Percentiles rank a stretch among this genome's conserved stretches.
Evolutionary conservation across 2,329 filamentous ascomycete species (phyloP).

Genomic region (Emmonsia crescens): DNA sequence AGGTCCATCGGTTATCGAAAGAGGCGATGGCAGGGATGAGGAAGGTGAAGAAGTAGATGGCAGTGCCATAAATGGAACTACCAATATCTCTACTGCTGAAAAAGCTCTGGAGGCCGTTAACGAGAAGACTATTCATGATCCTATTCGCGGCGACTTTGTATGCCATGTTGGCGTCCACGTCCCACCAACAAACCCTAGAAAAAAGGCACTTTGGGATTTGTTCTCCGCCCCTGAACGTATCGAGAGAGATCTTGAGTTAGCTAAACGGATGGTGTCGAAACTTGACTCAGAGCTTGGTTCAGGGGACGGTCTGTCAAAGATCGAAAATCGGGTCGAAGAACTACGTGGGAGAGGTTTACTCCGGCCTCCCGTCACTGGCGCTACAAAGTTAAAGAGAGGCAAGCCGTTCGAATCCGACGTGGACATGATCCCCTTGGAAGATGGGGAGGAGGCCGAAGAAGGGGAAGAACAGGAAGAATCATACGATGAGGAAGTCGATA

Average conservation of each 20-base stretch:
- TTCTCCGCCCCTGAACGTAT: slow-evolving; percentile 92
- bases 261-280: slow-evolving; percentile 69
- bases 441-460: slow-evolving; percentile 61
- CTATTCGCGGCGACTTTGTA: slow-evolving; percentile 87
- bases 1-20: slow-evolving; percentile 52
- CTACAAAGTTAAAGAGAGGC: slow-evolving; percentile 43
- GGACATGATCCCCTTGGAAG: slow-evolving; percentile 43
- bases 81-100: slow-evolving; percentile 51
- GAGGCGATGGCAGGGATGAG: slow-evolving; percentile 62
- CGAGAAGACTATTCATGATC: slow-evolving; percentile 92
- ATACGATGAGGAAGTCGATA: slow-evolving; percentile 68
- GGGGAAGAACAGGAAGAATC: slow-evolving; percentile 66
- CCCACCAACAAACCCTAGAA: slow-evolving; percentile 71
- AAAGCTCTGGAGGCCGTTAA: slow-evolving; percentile 91
- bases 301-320: slow-evolving; percentile 65
- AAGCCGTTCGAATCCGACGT: slow-evolving; percentile 23
- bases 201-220: slow-evolving; percentile 93
- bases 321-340: slow-evolving; percentile 79
- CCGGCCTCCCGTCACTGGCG: slow-evolving; percentile 46
- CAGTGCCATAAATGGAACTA: slow-evolving; percentile 22
- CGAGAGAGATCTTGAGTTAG: slow-evolving; percentile 76
- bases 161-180: slow-evolving; percentile 96
- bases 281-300: slow-evolving; percentile 75
- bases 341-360: slow-evolving; percentile 65
- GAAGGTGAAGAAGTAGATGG: slow-evolving; percentile 44